Evolutionary conservation across 1,139 yeast species (phyloP).

Genomic region (Saccharomyces pastorianus): DNA sequence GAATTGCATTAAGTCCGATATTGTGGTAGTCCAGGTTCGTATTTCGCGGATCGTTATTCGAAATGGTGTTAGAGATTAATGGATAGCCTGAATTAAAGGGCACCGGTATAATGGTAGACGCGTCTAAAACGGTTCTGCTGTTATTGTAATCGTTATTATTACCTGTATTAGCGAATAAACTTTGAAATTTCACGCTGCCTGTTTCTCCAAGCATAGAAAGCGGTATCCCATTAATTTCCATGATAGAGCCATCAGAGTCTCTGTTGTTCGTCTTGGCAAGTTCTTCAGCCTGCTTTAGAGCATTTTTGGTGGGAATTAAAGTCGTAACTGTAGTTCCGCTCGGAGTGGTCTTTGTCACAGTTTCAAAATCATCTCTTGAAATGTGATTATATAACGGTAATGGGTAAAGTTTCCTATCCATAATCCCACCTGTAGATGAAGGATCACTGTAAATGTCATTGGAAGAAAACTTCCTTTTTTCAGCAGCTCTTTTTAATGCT

Average conservation of each 20-base stretch:
- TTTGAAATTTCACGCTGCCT: conserved; percentile 44
- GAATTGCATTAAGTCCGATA: background rate
- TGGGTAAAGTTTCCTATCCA: conserved; percentile 45
- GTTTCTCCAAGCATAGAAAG: conserved; percentile 73
- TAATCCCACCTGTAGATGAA: conserved; percentile 11
- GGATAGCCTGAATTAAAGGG: background rate
- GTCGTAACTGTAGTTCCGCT: conserved; percentile 89
- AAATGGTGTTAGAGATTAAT: background rate
- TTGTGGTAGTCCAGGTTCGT: background rate
- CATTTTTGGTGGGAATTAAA: conserved; percentile 76
- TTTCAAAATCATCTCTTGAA: conserved; percentile 79
- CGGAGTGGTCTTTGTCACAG: conserved; percentile 80
- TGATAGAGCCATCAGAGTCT: conserved; percentile 19
- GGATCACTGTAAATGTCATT: background rate
- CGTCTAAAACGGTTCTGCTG: background rate
- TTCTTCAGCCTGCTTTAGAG: conserved; percentile 38
- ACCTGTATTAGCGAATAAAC: conserved; percentile 3
- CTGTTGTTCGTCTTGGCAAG: conserved; percentile 30
- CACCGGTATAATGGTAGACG: background rate
- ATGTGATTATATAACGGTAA: conserved; percentile 90
- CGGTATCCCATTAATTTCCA: conserved; percentile 66
- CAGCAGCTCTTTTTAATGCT: conserved; percentile 29
- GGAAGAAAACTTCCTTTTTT: conserved; percentile 13
- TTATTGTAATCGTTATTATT: background rate
- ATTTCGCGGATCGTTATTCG: background rate